Evolutionary conservation across 352 stramenopile genomes (phyloP).

Genomic region (Pythium aristosporum): DNA sequence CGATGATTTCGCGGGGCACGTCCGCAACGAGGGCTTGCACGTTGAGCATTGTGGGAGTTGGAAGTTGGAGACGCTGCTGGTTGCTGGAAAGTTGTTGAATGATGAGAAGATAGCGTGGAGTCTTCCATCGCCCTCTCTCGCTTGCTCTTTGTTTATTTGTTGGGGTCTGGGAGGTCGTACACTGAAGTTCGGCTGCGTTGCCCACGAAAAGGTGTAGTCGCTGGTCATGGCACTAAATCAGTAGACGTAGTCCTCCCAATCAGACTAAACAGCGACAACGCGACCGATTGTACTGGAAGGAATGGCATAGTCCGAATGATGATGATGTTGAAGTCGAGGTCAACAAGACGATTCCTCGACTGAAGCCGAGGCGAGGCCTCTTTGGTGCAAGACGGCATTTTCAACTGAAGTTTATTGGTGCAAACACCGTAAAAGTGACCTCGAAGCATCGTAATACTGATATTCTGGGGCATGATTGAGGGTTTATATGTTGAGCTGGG

Average conservation of each 20-base stretch:
- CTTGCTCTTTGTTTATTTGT: too few species aligned
- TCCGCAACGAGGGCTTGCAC: constrained; percentile 30
- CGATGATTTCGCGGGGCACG: constrained; percentile 35
- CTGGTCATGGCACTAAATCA: neutral
- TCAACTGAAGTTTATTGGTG: constrained; percentile 9
- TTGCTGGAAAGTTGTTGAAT: constrained; percentile 22
- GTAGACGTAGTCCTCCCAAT: neutral
- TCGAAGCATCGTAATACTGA: too few species aligned
- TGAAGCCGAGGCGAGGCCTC: too few species aligned
- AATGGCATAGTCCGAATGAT: constrained; percentile 1
- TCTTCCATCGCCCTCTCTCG: too few species aligned
- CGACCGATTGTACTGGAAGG: constrained; percentile 18
- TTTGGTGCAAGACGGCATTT: too few species aligned
- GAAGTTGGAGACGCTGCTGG: neutral
- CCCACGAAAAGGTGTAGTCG: constrained; percentile 15
- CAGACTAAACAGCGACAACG: constrained; percentile 15
- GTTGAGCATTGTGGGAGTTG: constrained; percentile 20
- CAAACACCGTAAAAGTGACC: neutral
- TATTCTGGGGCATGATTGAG: neutral
- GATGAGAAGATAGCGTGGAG: neutral
- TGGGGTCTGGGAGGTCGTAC: constrained; percentile 1
- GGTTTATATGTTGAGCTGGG: constrained; percentile 15
- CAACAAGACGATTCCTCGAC: too few species aligned
- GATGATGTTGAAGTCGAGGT: too few species aligned
- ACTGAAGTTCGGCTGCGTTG: constrained; percentile 11